A percentile compares a stretch with the other conserved stretches of the same genome.
These are phyloP conservation scores for Jamesozyma piceae DNA, from an alignment of 805 yeast species.

Conservation along the genomic window DNA sequence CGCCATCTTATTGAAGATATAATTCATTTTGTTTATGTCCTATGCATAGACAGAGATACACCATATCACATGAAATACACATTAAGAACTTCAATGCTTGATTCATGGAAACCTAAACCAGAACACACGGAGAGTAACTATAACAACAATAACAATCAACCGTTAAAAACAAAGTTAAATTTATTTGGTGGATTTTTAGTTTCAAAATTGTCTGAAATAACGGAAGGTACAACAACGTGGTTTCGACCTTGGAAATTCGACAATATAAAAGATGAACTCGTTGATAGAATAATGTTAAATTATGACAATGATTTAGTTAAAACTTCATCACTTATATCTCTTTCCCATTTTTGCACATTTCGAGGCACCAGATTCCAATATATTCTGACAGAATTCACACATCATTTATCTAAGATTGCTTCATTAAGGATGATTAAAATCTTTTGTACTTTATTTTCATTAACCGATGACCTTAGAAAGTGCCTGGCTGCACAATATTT, in stretches of 20 bases:
- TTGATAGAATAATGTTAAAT: slow-evolving; percentile 11
- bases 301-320: slow-evolving; percentile 19
- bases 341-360: slow-evolving; percentile 21
- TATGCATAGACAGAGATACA: slow-evolving; percentile 7
- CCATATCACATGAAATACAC: slow-evolving; percentile 9
- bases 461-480: slow-evolving; percentile 43
- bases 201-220: slow-evolving; percentile 12
- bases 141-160: neutral
- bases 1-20: slow-evolving; percentile 19
- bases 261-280: slow-evolving; percentile 8
- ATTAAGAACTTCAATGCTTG: slow-evolving; percentile 18
- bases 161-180: slow-evolving; percentile 12
- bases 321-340: slow-evolving; percentile 9
- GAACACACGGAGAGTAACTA: slow-evolving; percentile 1
- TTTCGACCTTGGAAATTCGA: slow-evolving; percentile 23
- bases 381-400: slow-evolving; percentile 22
- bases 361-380: slow-evolving; percentile 37
- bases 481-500: slow-evolving; percentile 56
- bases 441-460: slow-evolving; percentile 17
- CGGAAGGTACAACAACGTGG: slow-evolving; percentile 9
- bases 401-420: slow-evolving; percentile 14
- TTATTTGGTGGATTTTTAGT: slow-evolving; percentile 25
- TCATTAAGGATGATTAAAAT: slow-evolving; percentile 16
- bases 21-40: slow-evolving; percentile 16
- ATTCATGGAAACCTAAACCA: slow-evolving; percentile 17